Evolutionary conservation across 2,329 filamentous ascomycete genomes (phyloP).

Genomic region (Ascosphaera aggregata): DNA sequence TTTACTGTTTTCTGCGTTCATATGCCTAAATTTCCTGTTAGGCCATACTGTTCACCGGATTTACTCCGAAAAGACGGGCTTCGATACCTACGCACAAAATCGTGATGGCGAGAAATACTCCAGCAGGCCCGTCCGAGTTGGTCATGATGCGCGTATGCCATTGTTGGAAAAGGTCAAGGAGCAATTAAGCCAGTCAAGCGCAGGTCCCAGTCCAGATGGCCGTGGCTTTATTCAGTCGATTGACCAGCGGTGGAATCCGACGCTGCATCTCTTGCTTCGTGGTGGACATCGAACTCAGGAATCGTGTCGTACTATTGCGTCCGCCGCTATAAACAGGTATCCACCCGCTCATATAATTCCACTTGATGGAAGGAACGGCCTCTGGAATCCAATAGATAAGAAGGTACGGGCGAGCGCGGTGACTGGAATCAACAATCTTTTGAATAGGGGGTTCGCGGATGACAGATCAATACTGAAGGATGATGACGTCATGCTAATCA

Average conservation of each 20-base stretch:
- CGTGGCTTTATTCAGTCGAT: too few species aligned
- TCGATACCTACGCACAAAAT: too few species aligned
- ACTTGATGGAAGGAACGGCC: constrained; percentile 8
- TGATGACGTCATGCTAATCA: constrained; percentile 37
- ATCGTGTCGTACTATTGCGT: constrained; percentile 34
- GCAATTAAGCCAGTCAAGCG: too few species aligned
- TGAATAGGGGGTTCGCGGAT: constrained; percentile 20
- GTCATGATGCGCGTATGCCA: too few species aligned
- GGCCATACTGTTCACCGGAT: too few species aligned
- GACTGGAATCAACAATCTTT: constrained; percentile 22
- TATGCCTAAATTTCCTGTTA: too few species aligned
- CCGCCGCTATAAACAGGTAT: constrained; percentile 34
- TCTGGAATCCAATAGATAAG: constrained; percentile 14
- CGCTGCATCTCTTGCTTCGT: constrained; percentile 33
- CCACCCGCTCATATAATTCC: constrained; percentile 32
- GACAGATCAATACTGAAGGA: constrained; percentile 29
- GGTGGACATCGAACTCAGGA: constrained; percentile 21
- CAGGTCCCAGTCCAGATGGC: too few species aligned
- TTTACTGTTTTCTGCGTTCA: too few species aligned
- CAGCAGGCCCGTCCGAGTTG: too few species aligned
- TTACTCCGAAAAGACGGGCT: too few species aligned
- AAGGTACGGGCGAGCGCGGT: constrained; percentile 21
- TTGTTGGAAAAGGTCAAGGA: too few species aligned
- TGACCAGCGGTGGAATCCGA: constrained; percentile 14
- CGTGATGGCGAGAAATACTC: too few species aligned